These are phyloP conservation scores for Cylindricascospora bacillispora DNA, from an alignment of 1,139 yeast genomes.

Conservation along the genomic window DNA sequence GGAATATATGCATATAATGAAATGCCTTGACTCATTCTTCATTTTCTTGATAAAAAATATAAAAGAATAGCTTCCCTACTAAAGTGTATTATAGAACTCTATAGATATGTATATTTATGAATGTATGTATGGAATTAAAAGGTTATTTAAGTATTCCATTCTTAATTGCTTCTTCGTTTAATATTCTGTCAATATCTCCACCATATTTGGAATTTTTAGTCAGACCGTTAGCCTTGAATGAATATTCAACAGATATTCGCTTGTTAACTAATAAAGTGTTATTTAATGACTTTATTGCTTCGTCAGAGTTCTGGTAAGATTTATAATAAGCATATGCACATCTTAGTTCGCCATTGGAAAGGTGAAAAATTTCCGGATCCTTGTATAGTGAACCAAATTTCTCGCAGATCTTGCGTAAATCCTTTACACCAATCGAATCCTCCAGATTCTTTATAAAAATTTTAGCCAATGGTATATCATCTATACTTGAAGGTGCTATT, in stretches of 20 bases:
- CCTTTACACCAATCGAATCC: conserved; percentile 51
- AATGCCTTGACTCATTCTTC: neutral
- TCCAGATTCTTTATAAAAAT: conserved; percentile 63
- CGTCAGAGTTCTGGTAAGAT: conserved; percentile 58
- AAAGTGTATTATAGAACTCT: too few relatives aligned
- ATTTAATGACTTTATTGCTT: conserved; percentile 58
- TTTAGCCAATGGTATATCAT: conserved; percentile 57
- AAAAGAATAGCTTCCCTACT: too few relatives aligned
- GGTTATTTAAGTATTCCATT: conserved; percentile 15
- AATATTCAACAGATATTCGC: conserved; percentile 51
- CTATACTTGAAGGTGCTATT: conserved; percentile 8
- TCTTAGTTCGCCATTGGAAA: conserved; percentile 39
- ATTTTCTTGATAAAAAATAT: too few relatives aligned
- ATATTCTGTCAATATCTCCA: conserved; percentile 59
- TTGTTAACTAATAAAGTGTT: conserved; percentile 60
- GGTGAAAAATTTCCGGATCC: conserved; percentile 43
- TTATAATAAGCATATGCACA: conserved; percentile 52
- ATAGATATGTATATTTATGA: too few relatives aligned
- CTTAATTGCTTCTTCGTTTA: conserved; percentile 55
- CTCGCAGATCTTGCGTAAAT: conserved; percentile 47
- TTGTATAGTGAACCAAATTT: conserved; percentile 53
- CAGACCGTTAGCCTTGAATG: conserved; percentile 48
- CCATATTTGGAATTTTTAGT: conserved; percentile 54
- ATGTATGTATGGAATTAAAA: too few relatives aligned
- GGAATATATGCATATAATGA: conserved; percentile 7